Conservation (phyloP, 2,329 filamentous ascomycete species). For the Stagonosporopsis chrysanthemi region DNA sequence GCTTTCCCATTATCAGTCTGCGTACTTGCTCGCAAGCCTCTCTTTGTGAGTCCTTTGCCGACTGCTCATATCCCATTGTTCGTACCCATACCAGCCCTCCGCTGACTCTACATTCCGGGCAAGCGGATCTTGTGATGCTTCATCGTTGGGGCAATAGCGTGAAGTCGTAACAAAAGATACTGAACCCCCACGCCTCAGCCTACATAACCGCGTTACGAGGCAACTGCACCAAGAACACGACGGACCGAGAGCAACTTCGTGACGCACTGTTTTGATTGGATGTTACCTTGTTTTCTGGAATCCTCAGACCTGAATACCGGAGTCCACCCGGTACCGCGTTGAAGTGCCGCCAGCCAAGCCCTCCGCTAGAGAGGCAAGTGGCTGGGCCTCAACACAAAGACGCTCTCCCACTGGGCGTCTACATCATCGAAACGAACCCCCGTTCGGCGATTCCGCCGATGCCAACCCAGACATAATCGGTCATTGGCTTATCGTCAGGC, state of each 20-base stretch:
- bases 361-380: conserved; percentile 11
- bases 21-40: background rate
- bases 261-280: background rate
- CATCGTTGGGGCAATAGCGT: background rate
- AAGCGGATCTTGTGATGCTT: background rate
- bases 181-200: background rate
- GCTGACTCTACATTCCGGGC: background rate
- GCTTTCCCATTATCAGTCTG: too few species aligned
- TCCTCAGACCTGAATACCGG: background rate
- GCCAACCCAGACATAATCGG: background rate
- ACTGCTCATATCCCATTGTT: background rate
- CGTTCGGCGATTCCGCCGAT: conserved; percentile 10
- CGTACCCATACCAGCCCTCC: background rate
- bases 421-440: conserved; percentile 1
- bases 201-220: conserved; percentile 4
- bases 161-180: background rate
- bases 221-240: background rate
- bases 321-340: conserved; percentile 5
- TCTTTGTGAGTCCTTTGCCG: background rate
- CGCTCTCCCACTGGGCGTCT: background rate
- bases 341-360: conserved; percentile 12
- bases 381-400: conserved; percentile 14
- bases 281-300: background rate
- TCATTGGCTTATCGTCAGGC: background rate
- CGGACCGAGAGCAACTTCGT: background rate